Evolutionary conservation across 805 yeast genomes (phyloP), one percentile per base, ranked within the genome.

Genomic region (Pichia manshurica): DNA sequence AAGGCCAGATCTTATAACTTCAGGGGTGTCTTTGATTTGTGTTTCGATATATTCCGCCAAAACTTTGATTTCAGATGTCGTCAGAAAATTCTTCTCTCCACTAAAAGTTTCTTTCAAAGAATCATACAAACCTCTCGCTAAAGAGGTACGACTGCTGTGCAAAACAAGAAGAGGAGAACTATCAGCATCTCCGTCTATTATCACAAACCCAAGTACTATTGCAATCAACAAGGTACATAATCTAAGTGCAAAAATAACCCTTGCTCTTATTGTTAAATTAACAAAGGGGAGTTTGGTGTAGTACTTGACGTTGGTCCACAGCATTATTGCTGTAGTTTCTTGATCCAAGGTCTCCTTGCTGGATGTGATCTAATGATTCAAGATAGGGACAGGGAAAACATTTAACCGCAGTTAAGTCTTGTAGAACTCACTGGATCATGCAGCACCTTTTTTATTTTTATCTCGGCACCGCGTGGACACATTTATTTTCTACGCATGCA

Each of bases 101-200:
- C 50, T 47, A 5, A 53, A 57, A 9, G 57, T 45, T 3, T 42
- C 13, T 40, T 77, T 60, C 46, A 76, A 60, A 5, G 74, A 66
- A 21, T 69, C 59, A 54, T 77, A 79, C 8, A 81, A 60, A 1
- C 85, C 86, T 17, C 63, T 55, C 1, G 81, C 72, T 17, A 81
- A 75, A 50, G 77, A 79, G 6, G 72, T 60, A 53, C 75, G 81
- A 4, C 75, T 69, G 49, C 80, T 77, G 54, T 74, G 72, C 34
- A 81, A 63, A 35, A 70, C 56, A 12, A 44, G 33, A 13, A 50
- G 34, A 20, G 51, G 51, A 3, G 45, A 10, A 5, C 13, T 16
- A 3, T 33, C 21, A 5, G 50, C 51, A 15, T 20, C 33, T 4
- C 19, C 16, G 3, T 38, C 36, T 12, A 54, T 12, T 12, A 55